These are phyloP conservation scores for Boletus vinaceobasis DNA, from an alignment of 768 basidiomycete genomes.

Conservation along the genomic window DNA sequence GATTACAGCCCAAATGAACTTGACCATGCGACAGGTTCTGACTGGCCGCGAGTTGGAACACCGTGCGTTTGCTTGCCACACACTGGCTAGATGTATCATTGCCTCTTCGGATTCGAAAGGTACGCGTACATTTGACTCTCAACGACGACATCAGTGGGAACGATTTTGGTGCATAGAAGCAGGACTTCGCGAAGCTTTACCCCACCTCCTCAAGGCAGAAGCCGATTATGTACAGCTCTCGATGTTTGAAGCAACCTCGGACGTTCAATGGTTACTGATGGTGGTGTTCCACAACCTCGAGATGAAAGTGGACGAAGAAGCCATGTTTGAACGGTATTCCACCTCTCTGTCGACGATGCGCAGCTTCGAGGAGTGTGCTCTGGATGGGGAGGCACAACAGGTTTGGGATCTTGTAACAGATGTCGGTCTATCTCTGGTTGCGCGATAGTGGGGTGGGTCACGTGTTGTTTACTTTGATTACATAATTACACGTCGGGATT, in stretches of 20 bases:
- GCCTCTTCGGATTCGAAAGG: conserved; percentile 49
- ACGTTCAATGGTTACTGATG: conserved; percentile 70
- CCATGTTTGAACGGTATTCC: conserved; percentile 46
- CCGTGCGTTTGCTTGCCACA: conserved; percentile 71
- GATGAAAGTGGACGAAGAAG: conserved; percentile 52
- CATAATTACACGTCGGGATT: conserved; percentile 14
- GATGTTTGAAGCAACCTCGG: conserved; percentile 55
- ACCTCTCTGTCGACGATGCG: conserved; percentile 41
- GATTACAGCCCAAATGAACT: neutral
- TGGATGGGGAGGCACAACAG: conserved; percentile 51
- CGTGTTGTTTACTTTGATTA: conserved; percentile 23
- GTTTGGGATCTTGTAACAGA: conserved; percentile 57
- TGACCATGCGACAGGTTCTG: conserved; percentile 49
- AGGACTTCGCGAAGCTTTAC: conserved; percentile 52
- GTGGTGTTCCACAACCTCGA: conserved; percentile 71
- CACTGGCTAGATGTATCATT: conserved; percentile 71
- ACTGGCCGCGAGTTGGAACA: conserved; percentile 71
- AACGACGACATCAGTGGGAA: conserved; percentile 14
- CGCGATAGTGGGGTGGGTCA: conserved; percentile 24
- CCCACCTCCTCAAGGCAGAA: conserved; percentile 61
- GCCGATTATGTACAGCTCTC: conserved; percentile 59
- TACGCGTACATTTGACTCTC: conserved; percentile 25
- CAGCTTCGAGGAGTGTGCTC: conserved; percentile 39
- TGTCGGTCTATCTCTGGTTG: conserved; percentile 55
- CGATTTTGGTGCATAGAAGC: conserved; percentile 22